These are phyloP conservation scores for Cucurbita ficifolia DNA, from an alignment of 306 rosid species.

Conservation along the genomic window DNA sequence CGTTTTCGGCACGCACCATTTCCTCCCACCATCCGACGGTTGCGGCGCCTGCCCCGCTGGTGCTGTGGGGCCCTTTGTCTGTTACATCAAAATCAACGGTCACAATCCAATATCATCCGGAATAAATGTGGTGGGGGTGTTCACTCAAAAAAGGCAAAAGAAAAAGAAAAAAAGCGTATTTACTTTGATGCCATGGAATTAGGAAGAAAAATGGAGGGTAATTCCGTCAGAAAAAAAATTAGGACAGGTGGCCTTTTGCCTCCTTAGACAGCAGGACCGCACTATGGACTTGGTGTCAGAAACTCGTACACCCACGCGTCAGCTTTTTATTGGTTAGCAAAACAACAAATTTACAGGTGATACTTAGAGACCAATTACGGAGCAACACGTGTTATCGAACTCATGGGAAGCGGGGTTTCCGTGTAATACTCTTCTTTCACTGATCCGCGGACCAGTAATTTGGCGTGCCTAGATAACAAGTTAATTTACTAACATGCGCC, in stretches of 20 bases:
- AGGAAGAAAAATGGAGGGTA: neutral
- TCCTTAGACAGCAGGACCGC: neutral
- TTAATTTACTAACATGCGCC: neutral
- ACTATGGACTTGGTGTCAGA: neutral
- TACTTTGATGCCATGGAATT: neutral
- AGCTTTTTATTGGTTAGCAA: neutral
- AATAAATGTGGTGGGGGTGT: no score
- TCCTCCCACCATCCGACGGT: neutral
- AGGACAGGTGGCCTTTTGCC: neutral
- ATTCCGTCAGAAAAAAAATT: neutral
- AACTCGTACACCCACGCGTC: neutral
- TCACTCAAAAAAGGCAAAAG: no score
- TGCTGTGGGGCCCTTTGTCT: constrained; percentile 2
- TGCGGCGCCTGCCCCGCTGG: neutral
- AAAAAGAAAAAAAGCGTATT: neutral
- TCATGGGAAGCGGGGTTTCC: neutral
- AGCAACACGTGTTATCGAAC: neutral
- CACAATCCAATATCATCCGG: neutral
- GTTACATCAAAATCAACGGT: neutral
- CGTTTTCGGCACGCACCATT: constrained; percentile 33
- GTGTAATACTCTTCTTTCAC: neutral
- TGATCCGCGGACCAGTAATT: neutral
- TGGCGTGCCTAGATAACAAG: neutral
- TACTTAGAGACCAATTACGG: neutral
- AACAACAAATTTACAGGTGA: no score